phyloP scores from a whole-genome alignment of 2,329 filamentous ascomycete genomes.

The Lecanicillium sp. region DNA sequence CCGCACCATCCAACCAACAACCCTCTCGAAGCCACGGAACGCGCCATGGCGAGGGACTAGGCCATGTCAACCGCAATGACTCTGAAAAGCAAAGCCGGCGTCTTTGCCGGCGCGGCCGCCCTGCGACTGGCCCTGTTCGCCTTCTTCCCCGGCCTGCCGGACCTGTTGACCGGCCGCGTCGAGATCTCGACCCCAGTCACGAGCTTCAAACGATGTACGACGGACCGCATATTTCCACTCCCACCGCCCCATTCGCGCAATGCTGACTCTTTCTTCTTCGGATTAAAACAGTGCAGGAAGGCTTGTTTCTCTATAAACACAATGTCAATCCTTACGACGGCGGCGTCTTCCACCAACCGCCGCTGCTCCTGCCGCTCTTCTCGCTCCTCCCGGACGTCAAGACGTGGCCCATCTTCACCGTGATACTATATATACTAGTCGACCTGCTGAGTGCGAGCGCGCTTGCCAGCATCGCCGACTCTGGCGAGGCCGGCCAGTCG shows the following conservation, averaged over 20 bases:
- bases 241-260: not conserved
- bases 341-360: conserved; percentile 75
- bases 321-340: conserved; percentile 97
- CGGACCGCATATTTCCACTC: conserved; percentile 1
- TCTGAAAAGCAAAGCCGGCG: conserved; percentile 34
- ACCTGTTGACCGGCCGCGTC: conserved; percentile 81
- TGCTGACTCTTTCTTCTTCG: no score
- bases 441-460: conserved; percentile 79
- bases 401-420: conserved; percentile 62
- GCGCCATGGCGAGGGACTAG: conserved; percentile 22
- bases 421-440: conserved; percentile 70
- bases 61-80: conserved; percentile 23
- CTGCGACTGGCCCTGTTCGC: conserved; percentile 74
- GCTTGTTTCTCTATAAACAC: conserved; percentile 89
- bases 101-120: conserved; percentile 70
- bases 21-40: no score
- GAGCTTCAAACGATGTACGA: conserved; percentile 91
- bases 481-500: conserved; percentile 68
- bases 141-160: conserved; percentile 74
- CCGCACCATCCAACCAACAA: no score
- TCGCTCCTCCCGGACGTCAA: conserved; percentile 70
- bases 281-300: conserved; percentile 97
- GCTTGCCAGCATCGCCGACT: conserved; percentile 71
- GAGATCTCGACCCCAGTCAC: conserved; percentile 96
- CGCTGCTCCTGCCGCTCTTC: conserved; percentile 85